phyloP scores from a whole-genome alignment of 768 basidiomycete species.

The Cantharellus cinnabarinus region DNA sequence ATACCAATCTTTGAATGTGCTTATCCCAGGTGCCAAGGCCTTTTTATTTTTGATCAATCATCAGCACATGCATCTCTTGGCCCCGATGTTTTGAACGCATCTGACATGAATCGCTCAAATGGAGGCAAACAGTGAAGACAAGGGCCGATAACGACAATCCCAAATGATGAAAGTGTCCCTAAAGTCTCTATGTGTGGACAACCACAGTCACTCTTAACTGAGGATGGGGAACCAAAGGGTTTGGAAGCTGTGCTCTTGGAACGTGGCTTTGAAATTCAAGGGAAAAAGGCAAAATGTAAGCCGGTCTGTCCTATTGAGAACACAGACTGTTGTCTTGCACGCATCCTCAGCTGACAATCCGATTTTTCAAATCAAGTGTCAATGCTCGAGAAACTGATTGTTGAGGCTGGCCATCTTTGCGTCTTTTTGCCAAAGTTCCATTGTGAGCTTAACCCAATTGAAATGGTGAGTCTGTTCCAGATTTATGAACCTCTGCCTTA shows the following conservation, averaged over 20 bases:
- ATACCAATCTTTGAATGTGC: neutral
- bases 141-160: constrained; percentile 20
- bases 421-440: neutral
- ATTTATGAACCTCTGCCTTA: neutral
- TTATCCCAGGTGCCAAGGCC: neutral
- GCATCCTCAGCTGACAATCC: neutral
- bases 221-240: constrained; percentile 10
- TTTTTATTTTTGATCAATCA: constrained; percentile 7
- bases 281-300: neutral
- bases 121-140: constrained; percentile 21
- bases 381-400: constrained; percentile 7
- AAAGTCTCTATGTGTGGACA: neutral
- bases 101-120: constrained; percentile 24
- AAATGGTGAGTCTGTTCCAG: neutral
- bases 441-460: neutral
- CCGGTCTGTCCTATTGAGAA: constrained; percentile 21
- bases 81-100: constrained; percentile 23
- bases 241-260: constrained; percentile 15
- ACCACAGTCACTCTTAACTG: neutral
- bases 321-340: constrained; percentile 11
- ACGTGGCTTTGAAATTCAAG: neutral
- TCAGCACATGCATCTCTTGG: constrained; percentile 18
- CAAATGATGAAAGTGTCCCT: constrained; percentile 16
- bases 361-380: constrained; percentile 9
- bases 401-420: neutral